phyloP scores from a whole-genome alignment of 371 early-diverging fungal species.

The Sporodiniella umbellata region DNA sequence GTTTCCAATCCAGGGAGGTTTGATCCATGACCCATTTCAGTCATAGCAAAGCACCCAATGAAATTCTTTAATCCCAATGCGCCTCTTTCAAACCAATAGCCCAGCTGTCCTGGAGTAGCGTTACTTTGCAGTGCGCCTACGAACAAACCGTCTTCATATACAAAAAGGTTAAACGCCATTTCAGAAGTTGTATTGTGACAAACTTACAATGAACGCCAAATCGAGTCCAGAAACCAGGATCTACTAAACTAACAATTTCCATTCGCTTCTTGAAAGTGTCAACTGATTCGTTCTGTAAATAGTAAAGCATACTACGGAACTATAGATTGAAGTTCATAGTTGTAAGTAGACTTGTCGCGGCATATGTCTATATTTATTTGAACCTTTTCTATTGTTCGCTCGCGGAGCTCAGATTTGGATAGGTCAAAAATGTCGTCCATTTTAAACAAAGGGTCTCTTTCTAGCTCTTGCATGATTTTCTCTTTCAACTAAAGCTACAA shows the following conservation, averaged over 20 bases:
- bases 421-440: conserved; percentile 81
- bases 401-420: conserved; percentile 73
- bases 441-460: conserved; percentile 85
- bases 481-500: conserved; percentile 57
- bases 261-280: conserved; percentile 76
- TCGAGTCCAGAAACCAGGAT: conserved; percentile 92
- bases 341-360: not conserved
- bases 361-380: too few relatives aligned
- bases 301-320: conserved; percentile 72
- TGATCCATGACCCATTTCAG: conserved; percentile 86
- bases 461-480: conserved; percentile 81
- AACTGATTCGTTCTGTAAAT: conserved; percentile 73
- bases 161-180: too few relatives aligned
- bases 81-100: conserved; percentile 88
- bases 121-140: conserved; percentile 87
- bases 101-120: conserved; percentile 82
- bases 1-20: conserved; percentile 93
- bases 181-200: not conserved
- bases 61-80: conserved; percentile 79
- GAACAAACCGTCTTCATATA: conserved; percentile 68
- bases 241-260: conserved; percentile 78
- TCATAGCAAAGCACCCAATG: conserved; percentile 92
- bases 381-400: conserved; percentile 85
- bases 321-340: too few relatives aligned
- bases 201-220: conserved; percentile 81